Evolutionary conservation across 2,329 filamentous ascomycete species (phyloP).

Genomic region (Chaetothyriales sp.): DNA sequence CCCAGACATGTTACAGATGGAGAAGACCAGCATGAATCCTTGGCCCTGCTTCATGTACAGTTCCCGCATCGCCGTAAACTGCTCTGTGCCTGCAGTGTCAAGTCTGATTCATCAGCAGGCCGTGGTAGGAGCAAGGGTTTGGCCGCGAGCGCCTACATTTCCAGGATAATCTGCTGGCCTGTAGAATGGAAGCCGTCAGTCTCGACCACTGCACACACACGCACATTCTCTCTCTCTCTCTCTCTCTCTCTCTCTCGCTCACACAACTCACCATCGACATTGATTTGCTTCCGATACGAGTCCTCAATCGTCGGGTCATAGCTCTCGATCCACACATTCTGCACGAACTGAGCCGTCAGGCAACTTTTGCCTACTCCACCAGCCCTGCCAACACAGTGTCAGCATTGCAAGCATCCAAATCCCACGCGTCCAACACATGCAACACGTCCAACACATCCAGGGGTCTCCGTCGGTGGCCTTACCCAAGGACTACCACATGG

Average conservation of each 20-base stretch:
- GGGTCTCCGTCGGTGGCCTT: too few relatives aligned
- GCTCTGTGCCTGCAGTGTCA: constrained; percentile 81
- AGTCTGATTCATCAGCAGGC: constrained; percentile 37
- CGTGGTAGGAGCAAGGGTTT: constrained; percentile 1
- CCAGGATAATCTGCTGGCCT: constrained; percentile 71
- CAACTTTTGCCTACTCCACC: constrained; percentile 53
- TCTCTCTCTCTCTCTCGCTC: too few relatives aligned
- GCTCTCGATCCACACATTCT: constrained; percentile 86
- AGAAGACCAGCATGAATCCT: constrained; percentile 82
- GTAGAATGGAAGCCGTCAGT: constrained; percentile 30
- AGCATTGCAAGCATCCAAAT: too few relatives aligned
- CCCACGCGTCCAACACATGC: too few relatives aligned
- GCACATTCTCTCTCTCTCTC: too few relatives aligned
- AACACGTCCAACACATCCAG: too few relatives aligned
- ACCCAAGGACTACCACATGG: too few relatives aligned
- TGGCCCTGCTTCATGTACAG: constrained; percentile 89
- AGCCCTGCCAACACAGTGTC: too few relatives aligned
- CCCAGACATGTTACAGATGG: constrained; percentile 54
- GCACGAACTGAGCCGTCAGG: constrained; percentile 83
- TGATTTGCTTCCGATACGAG: constrained; percentile 74
- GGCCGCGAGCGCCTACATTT: constrained; percentile 50
- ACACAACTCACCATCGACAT: constrained; percentile 68
- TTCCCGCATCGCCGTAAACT: constrained; percentile 56
- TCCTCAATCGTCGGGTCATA: constrained; percentile 82
- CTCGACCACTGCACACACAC: not conserved